Conservation (phyloP, 2,329 filamentous ascomycete species). For the Colletotrichum gloeosporioides region DNA sequence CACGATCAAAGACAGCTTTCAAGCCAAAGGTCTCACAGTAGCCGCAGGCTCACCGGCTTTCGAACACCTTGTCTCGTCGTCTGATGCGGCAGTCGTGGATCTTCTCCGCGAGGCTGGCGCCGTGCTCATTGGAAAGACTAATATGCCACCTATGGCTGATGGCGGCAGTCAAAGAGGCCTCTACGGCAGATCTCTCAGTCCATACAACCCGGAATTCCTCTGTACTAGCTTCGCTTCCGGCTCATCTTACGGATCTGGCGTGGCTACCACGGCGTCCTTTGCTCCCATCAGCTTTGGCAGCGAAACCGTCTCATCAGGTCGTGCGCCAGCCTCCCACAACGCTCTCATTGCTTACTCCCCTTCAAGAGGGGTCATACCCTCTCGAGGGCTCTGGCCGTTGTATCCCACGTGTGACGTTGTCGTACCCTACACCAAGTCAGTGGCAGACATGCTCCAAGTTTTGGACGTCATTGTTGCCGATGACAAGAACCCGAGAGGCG, state of each 20-base stretch:
- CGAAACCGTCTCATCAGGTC: slow-evolving; percentile 59
- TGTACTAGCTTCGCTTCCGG: slow-evolving; percentile 58
- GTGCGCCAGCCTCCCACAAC: slow-evolving; percentile 59
- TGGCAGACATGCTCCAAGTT: slow-evolving; percentile 43
- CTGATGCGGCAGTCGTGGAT: slow-evolving; percentile 57
- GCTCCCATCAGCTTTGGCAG: slow-evolving; percentile 54
- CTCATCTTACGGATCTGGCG: slow-evolving; percentile 58
- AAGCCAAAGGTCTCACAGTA: slow-evolving; percentile 56
- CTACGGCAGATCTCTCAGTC: slow-evolving; percentile 56
- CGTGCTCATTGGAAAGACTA: slow-evolving; percentile 59
- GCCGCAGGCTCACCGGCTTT: slow-evolving; percentile 62
- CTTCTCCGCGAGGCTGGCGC: slow-evolving; percentile 53
- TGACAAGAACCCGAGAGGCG: slow-evolving; percentile 40
- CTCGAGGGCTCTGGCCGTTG: slow-evolving; percentile 55
- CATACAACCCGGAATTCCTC: slow-evolving; percentile 55
- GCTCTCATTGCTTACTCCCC: slow-evolving; percentile 57
- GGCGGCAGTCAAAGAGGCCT: slow-evolving; percentile 60
- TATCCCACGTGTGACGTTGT: slow-evolving; percentile 59
- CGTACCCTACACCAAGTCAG: slow-evolving; percentile 52
- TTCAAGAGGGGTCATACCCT: slow-evolving; percentile 52
- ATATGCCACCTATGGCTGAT: slow-evolving; percentile 62
- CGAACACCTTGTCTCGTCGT: slow-evolving; percentile 49
- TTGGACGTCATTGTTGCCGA: slow-evolving; percentile 51
- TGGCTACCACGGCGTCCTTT: slow-evolving; percentile 52
- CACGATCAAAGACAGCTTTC: slow-evolving; percentile 64